Evolutionary conservation across 1,284 basidiomycete species (phyloP), one percentile per base, ranked within the genome.

Genomic region (Papiliotrema nemorosa): DNA sequence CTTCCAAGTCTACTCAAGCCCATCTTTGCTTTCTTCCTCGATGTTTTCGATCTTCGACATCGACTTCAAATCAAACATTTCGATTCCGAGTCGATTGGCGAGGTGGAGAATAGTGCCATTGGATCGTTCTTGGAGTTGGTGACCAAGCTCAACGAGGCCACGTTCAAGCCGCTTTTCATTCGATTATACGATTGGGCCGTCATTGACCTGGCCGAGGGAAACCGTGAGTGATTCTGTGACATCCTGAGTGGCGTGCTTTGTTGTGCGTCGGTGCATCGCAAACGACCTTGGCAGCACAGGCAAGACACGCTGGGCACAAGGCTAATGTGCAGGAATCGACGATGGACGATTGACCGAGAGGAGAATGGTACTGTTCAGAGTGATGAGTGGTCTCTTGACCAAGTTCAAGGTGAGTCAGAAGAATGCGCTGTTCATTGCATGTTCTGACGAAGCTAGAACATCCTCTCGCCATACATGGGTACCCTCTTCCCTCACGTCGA

Each of bases 161-260:
- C 87, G 0, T 97, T 99, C 84, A 84, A 85, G 60, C 94, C 94
- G 2, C 77, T 97, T 18, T 96, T 97, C 79, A 83, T 92, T 54
- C 85, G 86, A 55, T 76, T 93, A 58, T 93, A 90, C 67, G 94
- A 99, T 71, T 99, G 96, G 94, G 91, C 91, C 0, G 93, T 93
- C 9, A 72, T 80, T 44, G 79, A 80, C 48, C 68, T 78, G 20
- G 59, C 72, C 2, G 78, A 79, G 48, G 78, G 79, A 36, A 69
- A 73, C 34, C 75, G 83, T 84, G 68, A 51, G 79, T 71, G 10
- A n/a, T 7, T 38, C 31, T 47, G 38, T 39, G n/a, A 24, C 38
- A n/a, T 35, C 18, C 21, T 37, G 3, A 18, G 37, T 21, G 14
- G 14, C 38, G 25, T n/a, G n/a, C n/a, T n/a, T n/a, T n/a, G n/a